Evolutionary conservation across 805 yeast genomes (phyloP).

Genomic region (Torulaspora maleeae): DNA sequence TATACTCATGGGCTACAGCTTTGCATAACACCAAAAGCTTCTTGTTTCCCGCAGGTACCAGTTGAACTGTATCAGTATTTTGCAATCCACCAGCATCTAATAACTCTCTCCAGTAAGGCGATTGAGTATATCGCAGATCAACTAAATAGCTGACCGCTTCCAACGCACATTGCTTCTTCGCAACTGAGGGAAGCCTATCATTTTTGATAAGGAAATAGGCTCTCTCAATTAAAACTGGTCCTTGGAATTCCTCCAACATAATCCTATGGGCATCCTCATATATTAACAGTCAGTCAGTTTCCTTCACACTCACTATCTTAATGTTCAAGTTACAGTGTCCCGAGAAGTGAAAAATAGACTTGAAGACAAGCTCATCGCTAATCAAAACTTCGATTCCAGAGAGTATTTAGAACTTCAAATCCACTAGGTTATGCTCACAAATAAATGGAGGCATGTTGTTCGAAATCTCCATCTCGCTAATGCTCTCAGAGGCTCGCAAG

Average conservation of each 20-base stretch:
- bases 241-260: conserved; percentile 10
- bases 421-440: conserved; percentile 1
- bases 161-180: conserved; percentile 14
- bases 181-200: conserved; percentile 6
- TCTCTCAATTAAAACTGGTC: conserved; percentile 20
- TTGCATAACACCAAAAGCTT: conserved; percentile 7
- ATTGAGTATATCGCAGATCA: conserved; percentile 8
- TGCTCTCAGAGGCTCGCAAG: conserved; percentile 12
- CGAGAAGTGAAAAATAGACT: background rate
- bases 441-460: background rate
- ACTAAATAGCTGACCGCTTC: conserved; percentile 15
- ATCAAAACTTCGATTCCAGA: background rate
- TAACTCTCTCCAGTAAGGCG: conserved; percentile 19
- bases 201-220: conserved; percentile 12
- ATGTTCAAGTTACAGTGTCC: background rate
- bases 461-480: conserved; percentile 7
- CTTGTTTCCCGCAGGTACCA: background rate
- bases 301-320: background rate
- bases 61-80: conserved; percentile 3
- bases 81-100: conserved; percentile 6
- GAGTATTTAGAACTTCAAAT: background rate
- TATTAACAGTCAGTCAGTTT: background rate
- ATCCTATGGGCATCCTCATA: background rate
- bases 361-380: conserved; percentile 8
- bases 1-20: conserved; percentile 22